These are phyloP conservation scores for Colletotrichum somersetense DNA, from an alignment of 2,329 filamentous ascomycete genomes.

Conservation along the genomic window DNA sequence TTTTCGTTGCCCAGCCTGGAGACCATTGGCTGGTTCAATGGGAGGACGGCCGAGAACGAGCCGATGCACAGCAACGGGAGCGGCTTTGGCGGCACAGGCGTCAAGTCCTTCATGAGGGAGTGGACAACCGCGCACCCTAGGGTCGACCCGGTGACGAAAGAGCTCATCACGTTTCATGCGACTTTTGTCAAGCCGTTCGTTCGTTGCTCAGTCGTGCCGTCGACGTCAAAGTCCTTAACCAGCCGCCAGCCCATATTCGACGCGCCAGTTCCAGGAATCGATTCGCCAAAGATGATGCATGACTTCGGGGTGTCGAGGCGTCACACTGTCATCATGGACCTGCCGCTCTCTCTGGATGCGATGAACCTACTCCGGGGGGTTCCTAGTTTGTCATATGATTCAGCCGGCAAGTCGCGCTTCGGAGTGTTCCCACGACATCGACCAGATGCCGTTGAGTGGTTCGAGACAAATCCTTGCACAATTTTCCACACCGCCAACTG, in stretches of 20 bases:
- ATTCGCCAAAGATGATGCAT: conserved; percentile 79
- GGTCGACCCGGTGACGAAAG: conserved; percentile 73
- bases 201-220: conserved; percentile 67
- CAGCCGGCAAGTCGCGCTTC: conserved; percentile 69
- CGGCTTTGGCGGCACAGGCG: conserved; percentile 67
- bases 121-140: conserved; percentile 80
- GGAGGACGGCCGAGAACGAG: conserved; percentile 66
- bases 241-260: conserved; percentile 57
- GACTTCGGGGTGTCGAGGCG: conserved; percentile 76
- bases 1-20: conserved; percentile 73
- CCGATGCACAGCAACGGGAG: conserved; percentile 45
- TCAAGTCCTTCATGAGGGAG: conserved; percentile 73
- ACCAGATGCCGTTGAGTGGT: conserved; percentile 72
- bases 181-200: conserved; percentile 75
- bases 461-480: conserved; percentile 74
- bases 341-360: conserved; percentile 75
- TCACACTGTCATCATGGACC: conserved; percentile 77
- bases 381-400: conserved; percentile 71
- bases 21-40: conserved; percentile 79
- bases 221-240: conserved; percentile 22
- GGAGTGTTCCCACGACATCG: conserved; percentile 74
- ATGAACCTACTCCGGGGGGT: conserved; percentile 68
- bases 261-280: conserved; percentile 69
- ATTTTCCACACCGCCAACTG: conserved; percentile 81
- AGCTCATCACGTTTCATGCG: conserved; percentile 76